Base-by-base conservation (phyloP, 2,329 filamentous ascomycete genomes). In the Penicillium rolfsii region DNA sequence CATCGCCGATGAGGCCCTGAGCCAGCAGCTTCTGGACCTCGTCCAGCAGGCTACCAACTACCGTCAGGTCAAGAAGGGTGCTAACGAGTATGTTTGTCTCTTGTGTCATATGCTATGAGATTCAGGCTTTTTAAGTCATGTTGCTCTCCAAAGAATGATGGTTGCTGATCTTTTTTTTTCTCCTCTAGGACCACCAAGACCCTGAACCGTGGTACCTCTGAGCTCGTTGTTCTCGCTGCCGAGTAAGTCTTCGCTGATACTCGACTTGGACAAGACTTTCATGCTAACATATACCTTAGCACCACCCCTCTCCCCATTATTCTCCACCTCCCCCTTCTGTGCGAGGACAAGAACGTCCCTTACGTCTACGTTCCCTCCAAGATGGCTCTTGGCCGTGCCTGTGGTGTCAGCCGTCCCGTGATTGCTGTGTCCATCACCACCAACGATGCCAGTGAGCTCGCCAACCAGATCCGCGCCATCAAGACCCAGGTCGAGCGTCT, bases 401-500 rank as follows among this genome's bases (percentile, higher is more conserved):
- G 91, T 75, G 94, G 94, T 84, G 94, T 97, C 64, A 89, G 86
- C 74, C 86, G 94, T 61, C 85, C 92, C 58, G 93, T 98, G 63
- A 97, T 98, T 71, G 89, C 91, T 43, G 89, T 87, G 64, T 89
- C 85, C 73, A 96, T 98, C 80, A 97, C 92, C 69, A 93, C 90
- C 79, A 96, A 96, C 85, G 92, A 96, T 81, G 90, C 89, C 41
- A 91, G 87, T 73, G 93, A 97, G 79, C 84, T 98, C 62, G 91
- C 89, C 79, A 86, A 87, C 73, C 92, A 96, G 84, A 97, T 98
- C 79, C 86, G 90, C 71, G 85, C 88, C 67, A 84, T 97, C 74
- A 96, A 94, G 84, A 91, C 96, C 81, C 96, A 97, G 87, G 91
- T 98, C 58, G 94, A 98, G 85, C 87, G 93, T 72, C 85, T 97